Evolutionary conservation across 1,284 basidiomycete genomes (phyloP).

Genomic region (Fomitopsis pinicola): DNA sequence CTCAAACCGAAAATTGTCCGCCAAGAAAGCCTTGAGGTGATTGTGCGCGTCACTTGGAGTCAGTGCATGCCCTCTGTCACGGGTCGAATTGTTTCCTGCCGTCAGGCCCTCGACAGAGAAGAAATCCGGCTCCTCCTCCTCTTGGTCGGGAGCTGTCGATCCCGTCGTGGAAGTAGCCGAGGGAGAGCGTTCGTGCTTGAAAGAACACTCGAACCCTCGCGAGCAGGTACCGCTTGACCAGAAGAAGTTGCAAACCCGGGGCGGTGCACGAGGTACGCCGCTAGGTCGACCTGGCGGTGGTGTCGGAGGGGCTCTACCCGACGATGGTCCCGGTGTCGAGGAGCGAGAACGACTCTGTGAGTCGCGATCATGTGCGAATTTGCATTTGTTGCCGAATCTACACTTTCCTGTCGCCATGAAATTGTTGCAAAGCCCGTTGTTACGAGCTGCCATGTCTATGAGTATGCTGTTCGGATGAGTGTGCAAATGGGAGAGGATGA

Average conservation of each 20-base stretch:
- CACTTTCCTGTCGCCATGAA: conserved; percentile 2
- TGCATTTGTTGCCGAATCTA: conserved; percentile 13
- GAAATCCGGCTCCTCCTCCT: conserved; percentile 33
- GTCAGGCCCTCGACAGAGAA: conserved; percentile 44
- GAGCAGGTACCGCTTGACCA: conserved; percentile 50
- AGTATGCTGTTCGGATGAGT: neutral
- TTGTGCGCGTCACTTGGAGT: conserved; percentile 50
- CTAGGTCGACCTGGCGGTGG: neutral
- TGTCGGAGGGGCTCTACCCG: neutral
- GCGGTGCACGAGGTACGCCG: conserved; percentile 22
- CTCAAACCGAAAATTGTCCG: conserved; percentile 41
- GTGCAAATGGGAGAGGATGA: neutral
- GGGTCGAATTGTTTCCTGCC: conserved; percentile 10
- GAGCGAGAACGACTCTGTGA: neutral
- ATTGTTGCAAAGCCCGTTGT: neutral
- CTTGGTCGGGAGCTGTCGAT: neutral
- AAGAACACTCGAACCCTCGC: conserved; percentile 44
- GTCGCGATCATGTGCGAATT: conserved; percentile 16
- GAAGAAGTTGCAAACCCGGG: conserved; percentile 44
- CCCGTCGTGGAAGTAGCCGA: neutral
- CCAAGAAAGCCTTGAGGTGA: conserved; percentile 39
- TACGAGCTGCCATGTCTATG: neutral
- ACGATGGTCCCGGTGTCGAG: neutral
- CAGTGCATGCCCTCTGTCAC: conserved; percentile 27
- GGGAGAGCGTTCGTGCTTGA: conserved; percentile 32